Evolutionary conservation across 305 asterid species (phyloP).

Genomic region (Petunia hybrid): DNA sequence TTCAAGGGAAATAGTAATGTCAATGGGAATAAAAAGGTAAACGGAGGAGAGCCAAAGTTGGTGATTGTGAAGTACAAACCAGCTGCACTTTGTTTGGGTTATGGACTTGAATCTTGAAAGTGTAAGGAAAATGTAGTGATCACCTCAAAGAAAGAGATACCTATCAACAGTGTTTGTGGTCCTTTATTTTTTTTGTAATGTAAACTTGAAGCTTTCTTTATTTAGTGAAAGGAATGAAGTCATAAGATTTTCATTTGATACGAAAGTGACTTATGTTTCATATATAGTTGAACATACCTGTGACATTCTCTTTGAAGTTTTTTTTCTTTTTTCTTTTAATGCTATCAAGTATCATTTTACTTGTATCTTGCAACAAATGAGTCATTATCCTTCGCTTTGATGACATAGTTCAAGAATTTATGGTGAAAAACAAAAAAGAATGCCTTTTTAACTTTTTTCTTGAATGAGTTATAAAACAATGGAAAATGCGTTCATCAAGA

Average conservation of each 20-base stretch:
- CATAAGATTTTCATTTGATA: slow-evolving; percentile 9
- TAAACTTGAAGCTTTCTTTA: background rate
- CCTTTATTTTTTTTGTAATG: background rate
- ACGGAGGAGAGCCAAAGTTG: slow-evolving; percentile 42
- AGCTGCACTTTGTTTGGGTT: slow-evolving; percentile 52
- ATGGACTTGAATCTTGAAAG: slow-evolving; percentile 53
- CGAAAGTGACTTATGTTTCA: background rate
- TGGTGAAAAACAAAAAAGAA: too few species aligned
- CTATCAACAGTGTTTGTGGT: background rate
- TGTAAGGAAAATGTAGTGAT: slow-evolving; percentile 39
- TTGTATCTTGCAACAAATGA: background rate
- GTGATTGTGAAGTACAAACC: slow-evolving; percentile 55
- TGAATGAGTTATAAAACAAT: too few species aligned
- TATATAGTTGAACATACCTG: background rate
- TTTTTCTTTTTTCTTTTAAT: background rate
- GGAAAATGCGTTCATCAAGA: too few species aligned
- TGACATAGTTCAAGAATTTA: too few species aligned
- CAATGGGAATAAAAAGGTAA: slow-evolving; percentile 43
- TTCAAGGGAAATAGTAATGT: slow-evolving; percentile 47
- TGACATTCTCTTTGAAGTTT: background rate
- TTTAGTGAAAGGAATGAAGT: background rate
- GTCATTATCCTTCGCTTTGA: background rate
- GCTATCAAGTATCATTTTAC: background rate
- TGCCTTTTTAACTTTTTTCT: too few species aligned
- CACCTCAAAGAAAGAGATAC: background rate